Percentiles rank a stretch among this genome's conserved stretches.
phyloP scores from a whole-genome alignment of 306 rosid genomes.

The Canavalia gladiata region DNA sequence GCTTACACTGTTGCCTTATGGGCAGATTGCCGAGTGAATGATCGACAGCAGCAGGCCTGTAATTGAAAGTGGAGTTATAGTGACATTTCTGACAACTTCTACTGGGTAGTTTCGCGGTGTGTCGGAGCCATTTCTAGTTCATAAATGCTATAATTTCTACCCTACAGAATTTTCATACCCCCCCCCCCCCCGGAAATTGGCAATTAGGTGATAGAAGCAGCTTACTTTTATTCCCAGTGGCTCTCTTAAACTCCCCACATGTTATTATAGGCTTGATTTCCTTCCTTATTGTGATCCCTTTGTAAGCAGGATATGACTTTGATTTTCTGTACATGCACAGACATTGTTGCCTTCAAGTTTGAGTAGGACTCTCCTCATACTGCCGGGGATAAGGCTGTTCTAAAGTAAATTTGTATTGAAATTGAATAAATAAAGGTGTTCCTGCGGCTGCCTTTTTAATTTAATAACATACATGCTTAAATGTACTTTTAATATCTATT shows the following conservation, averaged over 20 bases:
- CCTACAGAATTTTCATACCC: constrained; percentile 38
- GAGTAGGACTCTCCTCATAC: neutral
- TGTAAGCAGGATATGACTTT: constrained; percentile 10
- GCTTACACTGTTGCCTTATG: constrained; percentile 4
- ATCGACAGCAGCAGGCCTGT: constrained; percentile 19
- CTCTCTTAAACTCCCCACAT: neutral
- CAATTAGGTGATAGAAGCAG: constrained; percentile 19
- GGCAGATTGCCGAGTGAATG: constrained; percentile 73
- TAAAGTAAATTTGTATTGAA: neutral
- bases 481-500: neutral
- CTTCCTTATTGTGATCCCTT: constrained; percentile 3
- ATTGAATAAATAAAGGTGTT: neutral
- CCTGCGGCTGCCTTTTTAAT: neutral
- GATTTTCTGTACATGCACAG: constrained; percentile 35
- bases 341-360: constrained; percentile 8
- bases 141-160: neutral
- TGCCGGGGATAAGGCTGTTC: neutral
- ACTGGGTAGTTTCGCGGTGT: constrained; percentile 17
- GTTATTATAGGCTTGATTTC: constrained; percentile 11
- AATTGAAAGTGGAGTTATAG: constrained; percentile 33
- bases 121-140: constrained; percentile 22
- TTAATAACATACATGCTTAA: neutral
- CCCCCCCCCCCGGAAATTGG: neutral
- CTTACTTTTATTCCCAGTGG: neutral
- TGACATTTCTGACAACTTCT: constrained; percentile 33